These are phyloP conservation scores for Gelatoporia subvermispora DNA, from an alignment of 768 basidiomycete genomes.

Conservation along the genomic window DNA sequence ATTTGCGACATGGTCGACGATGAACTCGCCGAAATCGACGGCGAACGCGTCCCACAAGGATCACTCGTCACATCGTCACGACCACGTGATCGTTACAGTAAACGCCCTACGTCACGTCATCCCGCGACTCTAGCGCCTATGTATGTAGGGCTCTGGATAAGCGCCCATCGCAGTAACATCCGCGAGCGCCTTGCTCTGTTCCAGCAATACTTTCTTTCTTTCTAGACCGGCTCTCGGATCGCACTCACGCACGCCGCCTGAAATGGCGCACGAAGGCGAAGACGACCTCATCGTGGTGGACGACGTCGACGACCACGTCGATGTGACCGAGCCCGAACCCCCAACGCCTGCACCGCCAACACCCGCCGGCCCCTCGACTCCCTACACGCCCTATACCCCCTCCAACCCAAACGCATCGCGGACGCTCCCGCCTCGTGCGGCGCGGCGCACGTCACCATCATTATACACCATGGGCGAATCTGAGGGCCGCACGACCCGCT, in stretches of 20 bases:
- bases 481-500: slow-evolving; percentile 21
- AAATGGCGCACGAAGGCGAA: slow-evolving; percentile 15
- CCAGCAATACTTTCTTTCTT: too few species aligned
- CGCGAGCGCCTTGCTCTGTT: too few species aligned
- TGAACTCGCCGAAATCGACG: background rate
- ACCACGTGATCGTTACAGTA: too few species aligned
- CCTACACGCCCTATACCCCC: slow-evolving; percentile 10
- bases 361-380: background rate
- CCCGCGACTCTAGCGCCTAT: too few species aligned
- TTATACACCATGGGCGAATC: slow-evolving; percentile 17
- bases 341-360: slow-evolving; percentile 4
- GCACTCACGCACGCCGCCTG: too few species aligned
- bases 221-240: too few species aligned
- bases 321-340: slow-evolving; percentile 13
- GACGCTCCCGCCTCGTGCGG: slow-evolving; percentile 14
- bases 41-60: background rate
- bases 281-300: slow-evolving; percentile 24
- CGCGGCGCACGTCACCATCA: slow-evolving; percentile 15
- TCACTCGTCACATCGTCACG: background rate
- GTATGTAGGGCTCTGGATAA: too few species aligned
- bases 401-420: slow-evolving; percentile 9
- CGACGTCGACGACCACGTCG: slow-evolving; percentile 21
- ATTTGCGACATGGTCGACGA: background rate
- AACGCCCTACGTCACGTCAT: too few species aligned
- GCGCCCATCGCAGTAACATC: too few species aligned